These are phyloP conservation scores for Asclepias syriaca DNA, from an alignment of 257 asterid species.

Conservation along the genomic window DNA sequence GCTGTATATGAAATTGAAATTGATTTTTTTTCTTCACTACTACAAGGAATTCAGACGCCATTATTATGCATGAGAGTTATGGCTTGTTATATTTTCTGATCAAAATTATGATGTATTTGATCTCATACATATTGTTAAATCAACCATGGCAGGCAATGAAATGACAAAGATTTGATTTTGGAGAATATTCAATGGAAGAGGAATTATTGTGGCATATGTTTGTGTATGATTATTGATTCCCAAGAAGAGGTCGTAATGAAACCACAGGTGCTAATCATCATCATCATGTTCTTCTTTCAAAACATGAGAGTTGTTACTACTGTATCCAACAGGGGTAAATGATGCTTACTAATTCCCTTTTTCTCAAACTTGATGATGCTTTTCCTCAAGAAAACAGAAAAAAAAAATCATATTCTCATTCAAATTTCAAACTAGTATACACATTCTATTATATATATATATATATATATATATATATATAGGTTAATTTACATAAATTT, in stretches of 20 bases:
- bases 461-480: too few relatives aligned
- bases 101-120: neutral
- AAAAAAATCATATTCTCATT: too few relatives aligned
- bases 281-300: conserved; percentile 5
- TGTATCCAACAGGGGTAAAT: conserved; percentile 8
- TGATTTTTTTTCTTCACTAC: neutral
- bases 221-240: neutral
- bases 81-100: neutral
- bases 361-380: conserved; percentile 13
- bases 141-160: neutral
- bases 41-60: neutral
- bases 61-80: neutral
- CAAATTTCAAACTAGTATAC: neutral
- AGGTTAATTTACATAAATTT: neutral
- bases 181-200: neutral
- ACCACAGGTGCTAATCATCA: conserved; percentile 2
- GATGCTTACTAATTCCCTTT: conserved; percentile 7
- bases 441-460: too few relatives aligned
- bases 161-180: neutral
- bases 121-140: neutral
- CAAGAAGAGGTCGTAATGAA: conserved; percentile 4
- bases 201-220: neutral
- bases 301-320: neutral
- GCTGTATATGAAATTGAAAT: too few relatives aligned
- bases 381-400: neutral